Evolutionary conservation across 2,329 filamentous ascomycete species (phyloP), one percentile per base, ranked within the genome.

Genomic region (Sporothrix phasma): DNA sequence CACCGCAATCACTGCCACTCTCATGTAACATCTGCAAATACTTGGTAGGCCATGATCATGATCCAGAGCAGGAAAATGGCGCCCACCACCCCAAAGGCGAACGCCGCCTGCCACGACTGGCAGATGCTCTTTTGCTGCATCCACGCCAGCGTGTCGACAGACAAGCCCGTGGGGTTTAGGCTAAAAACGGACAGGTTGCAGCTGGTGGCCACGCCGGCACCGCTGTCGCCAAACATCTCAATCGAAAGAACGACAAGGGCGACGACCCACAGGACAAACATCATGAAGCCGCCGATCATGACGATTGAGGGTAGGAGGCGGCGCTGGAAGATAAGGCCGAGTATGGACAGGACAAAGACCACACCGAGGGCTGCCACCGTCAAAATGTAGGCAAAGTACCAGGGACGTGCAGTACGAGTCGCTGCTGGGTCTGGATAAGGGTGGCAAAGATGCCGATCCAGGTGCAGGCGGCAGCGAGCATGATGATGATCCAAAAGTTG

Each of bases 341-440:
- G 79, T 5, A 89, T 80, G 2, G 85, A 73, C 65, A 84, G 72
- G 65, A 93, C 85, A 76, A 88, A 92, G 66, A 83, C 69, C 17
- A 91, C 81, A 1, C 82, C 81, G 26, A 92, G 81, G 22, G 77
- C 71, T 29, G 76, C 75, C 63, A 84, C 80, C 22, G 83, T 84
- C 63, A 88, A 81, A 73, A 80, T 84, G 77, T 88, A 88, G 8
- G 85, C 78, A 67, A 88, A 87, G 74, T 88, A 88, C 86, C 86
- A 88, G 63, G 86, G 19, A 85, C 75, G 3, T 76, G 74, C 8
- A 88, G 75, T 2, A 74, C 67, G 11, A 88, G 73, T 65, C 81
- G 80, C 46, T 79, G 71, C 71, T 88, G 86, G 39, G 82, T 80
- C 66, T 80, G 76, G 65, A 87, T 78, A 67, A 88, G 87, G 22